Evolutionary conservation across 2,329 filamentous ascomycete species (phyloP).

Genomic region (Aspergillus ibericus): DNA sequence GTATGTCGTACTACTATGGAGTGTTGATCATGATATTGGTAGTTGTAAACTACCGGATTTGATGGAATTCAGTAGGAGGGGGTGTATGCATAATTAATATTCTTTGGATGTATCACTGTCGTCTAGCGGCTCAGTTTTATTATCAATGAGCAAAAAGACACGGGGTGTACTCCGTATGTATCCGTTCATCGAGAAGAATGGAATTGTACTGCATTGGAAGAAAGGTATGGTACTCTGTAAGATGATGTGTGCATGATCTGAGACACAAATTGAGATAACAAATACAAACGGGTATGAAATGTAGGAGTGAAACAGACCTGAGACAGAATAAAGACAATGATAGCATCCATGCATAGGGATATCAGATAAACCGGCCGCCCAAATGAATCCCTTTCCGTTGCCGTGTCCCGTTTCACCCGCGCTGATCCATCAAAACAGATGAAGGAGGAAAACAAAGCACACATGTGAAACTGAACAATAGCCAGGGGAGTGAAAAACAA

Average conservation of each 20-base stretch:
- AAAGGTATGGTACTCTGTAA: not conserved
- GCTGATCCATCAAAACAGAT: not conserved
- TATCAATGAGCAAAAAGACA: too few species aligned
- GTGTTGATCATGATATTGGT: too few species aligned
- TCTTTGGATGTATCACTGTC: too few species aligned
- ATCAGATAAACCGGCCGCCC: not conserved
- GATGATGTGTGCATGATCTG: not conserved
- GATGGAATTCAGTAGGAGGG: too few species aligned
- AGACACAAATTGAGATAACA: not conserved
- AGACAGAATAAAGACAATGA: not conserved
- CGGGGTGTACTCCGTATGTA: too few species aligned
- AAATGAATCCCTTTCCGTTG: not conserved
- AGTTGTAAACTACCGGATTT: too few species aligned
- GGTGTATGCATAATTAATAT: too few species aligned
- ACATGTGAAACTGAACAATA: not conserved
- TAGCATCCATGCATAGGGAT: not conserved
- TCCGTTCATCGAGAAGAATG: not conserved
- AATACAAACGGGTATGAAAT: not conserved
- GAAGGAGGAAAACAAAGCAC: not conserved
- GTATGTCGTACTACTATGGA: too few species aligned
- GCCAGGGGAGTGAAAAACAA: too few species aligned
- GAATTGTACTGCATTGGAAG: too few species aligned
- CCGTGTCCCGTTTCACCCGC: not conserved
- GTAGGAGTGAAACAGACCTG: not conserved
- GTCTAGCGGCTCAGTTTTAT: too few species aligned